A percentile compares a stretch with the other conserved stretches of the same genome.
Evolutionary conservation across 768 basidiomycete genomes (phyloP).

Genomic region (Mycena indigotica): DNA sequence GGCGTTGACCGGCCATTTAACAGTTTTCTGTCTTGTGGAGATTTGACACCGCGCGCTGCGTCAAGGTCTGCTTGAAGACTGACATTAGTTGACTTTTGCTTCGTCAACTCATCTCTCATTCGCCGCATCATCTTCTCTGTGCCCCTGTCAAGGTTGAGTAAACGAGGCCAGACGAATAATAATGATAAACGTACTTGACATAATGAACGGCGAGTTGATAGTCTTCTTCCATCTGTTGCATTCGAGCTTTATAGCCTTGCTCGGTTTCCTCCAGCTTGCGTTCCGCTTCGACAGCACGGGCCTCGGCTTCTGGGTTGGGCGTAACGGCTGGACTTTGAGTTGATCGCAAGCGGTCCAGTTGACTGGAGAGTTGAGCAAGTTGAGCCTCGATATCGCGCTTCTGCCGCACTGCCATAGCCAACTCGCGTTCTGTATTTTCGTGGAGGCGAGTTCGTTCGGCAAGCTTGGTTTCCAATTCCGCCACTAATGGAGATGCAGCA

Average conservation of each 20-base stretch:
- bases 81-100: constrained; percentile 82
- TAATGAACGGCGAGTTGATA: constrained; percentile 97
- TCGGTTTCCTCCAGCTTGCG: constrained; percentile 80
- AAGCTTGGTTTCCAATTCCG: constrained; percentile 78
- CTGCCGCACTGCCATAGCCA: constrained; percentile 63
- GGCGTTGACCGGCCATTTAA: constrained; percentile 82
- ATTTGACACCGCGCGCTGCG: constrained; percentile 57
- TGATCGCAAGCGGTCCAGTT: constrained; percentile 68
- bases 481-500: constrained; percentile 47
- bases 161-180: constrained; percentile 12
- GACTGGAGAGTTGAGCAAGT: constrained; percentile 59
- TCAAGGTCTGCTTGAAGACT: constrained; percentile 87
- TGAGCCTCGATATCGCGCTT: constrained; percentile 78
- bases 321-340: constrained; percentile 52
- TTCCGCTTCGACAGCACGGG: constrained; percentile 68
- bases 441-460: constrained; percentile 71
- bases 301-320: constrained; percentile 43
- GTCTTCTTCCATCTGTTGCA: constrained; percentile 91
- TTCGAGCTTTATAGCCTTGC: constrained; percentile 71
- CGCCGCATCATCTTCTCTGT: constrained; percentile 98
- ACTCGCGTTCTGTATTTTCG: constrained; percentile 76
- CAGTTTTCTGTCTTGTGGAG: constrained; percentile 42
- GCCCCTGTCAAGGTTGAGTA: constrained; percentile 54
- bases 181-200: constrained; percentile 72
- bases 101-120: constrained; percentile 93